Evolutionary conservation across 139 green algal species (phyloP).

Genomic region (Zygnema cylindricum): DNA sequence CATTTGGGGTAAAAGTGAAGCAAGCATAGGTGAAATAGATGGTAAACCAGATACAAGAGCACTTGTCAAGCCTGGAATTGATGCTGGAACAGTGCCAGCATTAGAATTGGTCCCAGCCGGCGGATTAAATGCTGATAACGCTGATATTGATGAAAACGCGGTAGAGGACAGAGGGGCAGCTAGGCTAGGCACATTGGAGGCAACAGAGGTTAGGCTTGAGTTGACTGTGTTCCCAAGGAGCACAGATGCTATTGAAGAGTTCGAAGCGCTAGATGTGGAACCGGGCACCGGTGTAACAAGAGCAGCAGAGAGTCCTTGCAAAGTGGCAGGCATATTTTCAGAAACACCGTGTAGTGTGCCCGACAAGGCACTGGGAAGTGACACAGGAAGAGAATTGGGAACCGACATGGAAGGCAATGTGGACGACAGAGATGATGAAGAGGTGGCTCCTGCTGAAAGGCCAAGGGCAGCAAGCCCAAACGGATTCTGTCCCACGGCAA

Average conservation of each 20-base stretch:
- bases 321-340: neutral
- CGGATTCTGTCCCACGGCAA: neutral
- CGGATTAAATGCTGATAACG: neutral
- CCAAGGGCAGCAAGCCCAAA: constrained; percentile 6
- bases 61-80: neutral
- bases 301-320: neutral
- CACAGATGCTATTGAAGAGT: neutral
- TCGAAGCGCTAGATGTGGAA: neutral
- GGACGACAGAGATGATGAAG: neutral
- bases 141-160: neutral
- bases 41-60: neutral
- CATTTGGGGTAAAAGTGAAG: neutral
- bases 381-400: too few relatives aligned
- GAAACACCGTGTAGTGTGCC: neutral
- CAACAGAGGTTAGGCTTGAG: neutral
- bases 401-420: neutral
- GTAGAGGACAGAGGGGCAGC: neutral
- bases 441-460: neutral
- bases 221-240: neutral
- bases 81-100: neutral
- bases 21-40: constrained; percentile 8
- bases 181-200: neutral
- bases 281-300: neutral
- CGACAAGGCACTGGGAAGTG: neutral
- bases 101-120: neutral